A percentile compares a stretch with the other conserved stretches of the same genome.
Conservation (phyloP, 148 eudicot species). For the Nepenthes gracilis region DNA sequence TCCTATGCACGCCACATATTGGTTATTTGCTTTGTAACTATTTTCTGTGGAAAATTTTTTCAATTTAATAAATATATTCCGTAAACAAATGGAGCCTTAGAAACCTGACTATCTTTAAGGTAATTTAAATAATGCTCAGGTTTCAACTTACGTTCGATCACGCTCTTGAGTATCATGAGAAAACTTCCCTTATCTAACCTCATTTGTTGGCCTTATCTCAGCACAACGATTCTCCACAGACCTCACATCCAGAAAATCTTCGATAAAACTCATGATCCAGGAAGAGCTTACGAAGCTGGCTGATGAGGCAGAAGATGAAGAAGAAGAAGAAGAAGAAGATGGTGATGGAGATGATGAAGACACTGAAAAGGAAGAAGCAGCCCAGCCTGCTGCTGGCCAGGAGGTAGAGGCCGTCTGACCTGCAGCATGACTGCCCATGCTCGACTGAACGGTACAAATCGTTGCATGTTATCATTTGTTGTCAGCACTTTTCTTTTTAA, state of each 20-base stretch:
- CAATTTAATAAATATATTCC: no score
- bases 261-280: conserved; percentile 82
- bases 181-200: neutral
- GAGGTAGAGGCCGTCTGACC: conserved; percentile 34
- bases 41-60: no score
- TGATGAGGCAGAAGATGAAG: conserved; percentile 78
- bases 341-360: conserved; percentile 38
- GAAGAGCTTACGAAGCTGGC: conserved; percentile 88
- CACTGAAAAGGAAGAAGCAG: conserved; percentile 32
- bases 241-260: conserved; percentile 49
- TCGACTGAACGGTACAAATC: neutral
- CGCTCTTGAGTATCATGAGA: neutral
- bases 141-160: no score
- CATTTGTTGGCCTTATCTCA: conserved; percentile 11
- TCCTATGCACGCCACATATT: no score
- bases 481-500: neutral
- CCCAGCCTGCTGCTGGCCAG: conserved; percentile 23
- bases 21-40: no score
- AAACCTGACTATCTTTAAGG: no score
- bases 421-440: neutral
- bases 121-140: no score
- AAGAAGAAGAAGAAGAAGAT: conserved; percentile 45
- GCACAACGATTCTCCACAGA: conserved; percentile 56
- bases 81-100: no score
- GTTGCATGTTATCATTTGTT: neutral